These are phyloP conservation scores for Cystobasidiaceae sp. DNA, from an alignment of 1,284 basidiomycete species.

Conservation along the genomic window DNA sequence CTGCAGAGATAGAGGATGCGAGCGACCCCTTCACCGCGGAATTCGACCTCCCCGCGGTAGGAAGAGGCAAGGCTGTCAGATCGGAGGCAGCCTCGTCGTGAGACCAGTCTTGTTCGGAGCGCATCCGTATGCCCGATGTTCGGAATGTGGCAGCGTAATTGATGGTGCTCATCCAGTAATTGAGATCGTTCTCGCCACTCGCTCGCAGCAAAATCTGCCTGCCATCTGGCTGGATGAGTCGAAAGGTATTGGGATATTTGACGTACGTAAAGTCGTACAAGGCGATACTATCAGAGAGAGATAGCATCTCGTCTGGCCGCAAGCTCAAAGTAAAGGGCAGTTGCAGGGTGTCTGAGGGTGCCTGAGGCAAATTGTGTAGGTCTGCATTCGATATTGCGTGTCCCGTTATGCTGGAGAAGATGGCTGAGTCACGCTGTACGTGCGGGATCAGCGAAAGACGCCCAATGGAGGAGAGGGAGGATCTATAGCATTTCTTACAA, in stretches of 20 bases:
- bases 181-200: constrained; percentile 66
- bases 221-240: constrained; percentile 68
- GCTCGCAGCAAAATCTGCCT: constrained; percentile 79
- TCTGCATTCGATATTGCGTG: neutral
- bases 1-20: neutral
- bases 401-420: neutral
- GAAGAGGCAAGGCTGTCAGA: neutral
- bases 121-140: constrained; percentile 76
- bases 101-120: constrained; percentile 53
- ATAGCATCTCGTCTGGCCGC: constrained; percentile 80
- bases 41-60: neutral
- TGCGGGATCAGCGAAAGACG: neutral
- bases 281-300: constrained; percentile 71
- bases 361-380: neutral
- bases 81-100: neutral
- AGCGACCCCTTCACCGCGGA: neutral
- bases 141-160: constrained; percentile 94
- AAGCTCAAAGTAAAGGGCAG: constrained; percentile 51
- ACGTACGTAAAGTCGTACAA: constrained; percentile 68
- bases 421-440: neutral
- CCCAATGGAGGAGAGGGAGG: no score
- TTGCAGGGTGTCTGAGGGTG: neutral
- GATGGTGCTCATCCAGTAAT: constrained; percentile 86
- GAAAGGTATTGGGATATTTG: constrained; percentile 71
- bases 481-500: constrained; percentile 46